phyloP scores from a whole-genome alignment of 2,329 filamentous ascomycete genomes.

The Microthyrium microscopicum region DNA sequence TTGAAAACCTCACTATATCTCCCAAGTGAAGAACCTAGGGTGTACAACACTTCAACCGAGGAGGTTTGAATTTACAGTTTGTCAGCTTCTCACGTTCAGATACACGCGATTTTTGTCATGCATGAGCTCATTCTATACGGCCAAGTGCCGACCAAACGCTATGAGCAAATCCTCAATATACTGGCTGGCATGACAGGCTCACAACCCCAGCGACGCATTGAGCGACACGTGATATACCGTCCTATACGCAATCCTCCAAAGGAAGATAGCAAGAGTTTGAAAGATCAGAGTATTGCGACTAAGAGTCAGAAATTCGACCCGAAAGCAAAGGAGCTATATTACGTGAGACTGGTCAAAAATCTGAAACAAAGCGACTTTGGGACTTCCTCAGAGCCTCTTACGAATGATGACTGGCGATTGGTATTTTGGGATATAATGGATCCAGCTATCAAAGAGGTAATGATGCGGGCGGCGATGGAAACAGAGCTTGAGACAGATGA shows the following conservation, averaged over 20 bases:
- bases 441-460: no score
- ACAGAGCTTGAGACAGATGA: no score
- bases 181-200: conserved; percentile 44
- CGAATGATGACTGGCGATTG: no score
- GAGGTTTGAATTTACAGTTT: no score
- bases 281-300: conserved; percentile 26
- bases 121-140: conserved; percentile 47
- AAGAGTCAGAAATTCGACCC: conserved; percentile 22
- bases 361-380: conserved; percentile 22
- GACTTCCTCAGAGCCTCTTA: no score
- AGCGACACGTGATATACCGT: conserved; percentile 43
- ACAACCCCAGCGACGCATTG: conserved; percentile 37
- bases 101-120: no score
- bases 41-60: no score
- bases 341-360: conserved; percentile 32
- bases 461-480: no score
- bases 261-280: background rate
- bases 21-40: no score
- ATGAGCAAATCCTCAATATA: conserved; percentile 44
- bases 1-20: no score
- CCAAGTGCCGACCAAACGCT: conserved; percentile 37
- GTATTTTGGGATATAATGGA: no score
- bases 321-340: conserved; percentile 24
- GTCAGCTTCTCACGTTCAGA: no score
- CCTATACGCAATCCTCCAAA: conserved; percentile 21